Percentiles rank a stretch among this genome's conserved stretches.
These are phyloP conservation scores for Pyrenochaeta sp. DNA, from an alignment of 2,329 filamentous ascomycete genomes.

Conservation along the genomic window DNA sequence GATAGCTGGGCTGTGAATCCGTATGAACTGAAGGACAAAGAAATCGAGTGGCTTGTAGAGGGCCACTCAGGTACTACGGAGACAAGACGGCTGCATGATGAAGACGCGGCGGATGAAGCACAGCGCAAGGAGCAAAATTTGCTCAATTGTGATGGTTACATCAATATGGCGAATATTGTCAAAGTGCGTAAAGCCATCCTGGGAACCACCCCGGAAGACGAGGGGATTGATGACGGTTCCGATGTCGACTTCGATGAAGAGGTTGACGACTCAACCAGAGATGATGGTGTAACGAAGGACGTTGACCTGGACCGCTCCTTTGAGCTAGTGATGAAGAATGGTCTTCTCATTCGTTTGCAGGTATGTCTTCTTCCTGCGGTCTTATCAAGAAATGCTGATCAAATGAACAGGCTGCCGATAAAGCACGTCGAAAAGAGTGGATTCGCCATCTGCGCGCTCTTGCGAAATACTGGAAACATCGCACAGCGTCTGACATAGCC, in stretches of 20 bases:
- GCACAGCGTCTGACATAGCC: constrained; percentile 63
- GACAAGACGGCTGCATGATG: constrained; percentile 60
- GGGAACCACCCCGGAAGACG: constrained; percentile 61
- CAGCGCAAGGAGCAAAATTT: constrained; percentile 66
- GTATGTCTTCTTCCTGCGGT: constrained; percentile 37
- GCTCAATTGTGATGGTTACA: constrained; percentile 67
- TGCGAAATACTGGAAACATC: constrained; percentile 68
- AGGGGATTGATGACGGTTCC: constrained; percentile 58
- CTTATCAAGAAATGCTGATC: constrained; percentile 14
- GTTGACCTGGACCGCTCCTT: constrained; percentile 66
- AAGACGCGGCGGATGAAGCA: constrained; percentile 66
- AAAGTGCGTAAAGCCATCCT: constrained; percentile 64
- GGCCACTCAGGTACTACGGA: constrained; percentile 52
- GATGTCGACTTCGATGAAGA: constrained; percentile 65
- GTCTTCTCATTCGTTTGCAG: constrained; percentile 67
- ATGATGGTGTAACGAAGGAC: constrained; percentile 62
- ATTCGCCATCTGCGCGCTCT: constrained; percentile 64
- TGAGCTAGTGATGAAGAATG: constrained; percentile 68
- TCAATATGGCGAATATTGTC: constrained; percentile 66
- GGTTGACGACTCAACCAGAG: constrained; percentile 53
- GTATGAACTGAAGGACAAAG: constrained; percentile 61
- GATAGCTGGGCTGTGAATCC: constrained; percentile 69
- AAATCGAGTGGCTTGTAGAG: constrained; percentile 64
- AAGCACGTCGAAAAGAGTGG: constrained; percentile 67
- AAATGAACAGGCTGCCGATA: constrained; percentile 58